Conservation (phyloP, 192 early-diverging fungal species). For the Anaeromyces robustus region DNA sequence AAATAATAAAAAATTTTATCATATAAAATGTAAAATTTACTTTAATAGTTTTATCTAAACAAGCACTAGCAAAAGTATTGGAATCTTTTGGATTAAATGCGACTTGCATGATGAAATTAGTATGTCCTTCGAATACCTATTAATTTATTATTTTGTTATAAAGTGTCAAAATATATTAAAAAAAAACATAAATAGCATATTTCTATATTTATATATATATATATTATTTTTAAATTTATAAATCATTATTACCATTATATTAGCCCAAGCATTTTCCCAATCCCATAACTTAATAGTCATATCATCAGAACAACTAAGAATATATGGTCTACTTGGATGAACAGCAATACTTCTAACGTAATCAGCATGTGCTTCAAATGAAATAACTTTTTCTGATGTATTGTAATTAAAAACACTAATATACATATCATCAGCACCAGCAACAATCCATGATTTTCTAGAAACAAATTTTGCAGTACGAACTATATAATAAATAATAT, state of each 20-base stretch:
- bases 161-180: too few species aligned
- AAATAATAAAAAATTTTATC: too few species aligned
- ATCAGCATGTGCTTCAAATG: conserved; percentile 92
- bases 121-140: conserved; percentile 92
- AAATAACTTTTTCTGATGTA: conserved; percentile 93
- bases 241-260: conserved; percentile 72
- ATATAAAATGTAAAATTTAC: too few species aligned
- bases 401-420: conserved; percentile 99
- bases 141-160: not conserved
- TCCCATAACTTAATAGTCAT: conserved; percentile 97
- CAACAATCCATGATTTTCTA: conserved; percentile 93
- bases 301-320: conserved; percentile 91
- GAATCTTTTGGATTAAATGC: conserved; percentile 96
- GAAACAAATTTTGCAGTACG: conserved; percentile 94
- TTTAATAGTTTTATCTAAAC: conserved; percentile 89
- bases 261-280: conserved; percentile 98
- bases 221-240: too few species aligned
- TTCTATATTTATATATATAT: too few species aligned
- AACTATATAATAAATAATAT: conserved; percentile 26
- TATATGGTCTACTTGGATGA: conserved; percentile 84
- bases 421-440: conserved; percentile 95
- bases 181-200: too few species aligned
- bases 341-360: conserved; percentile 94
- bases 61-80: conserved; percentile 98
- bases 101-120: conserved; percentile 93